A percentile compares a stretch with the other conserved stretches of the same genome.
phyloP scores from a whole-genome alignment of 352 stramenopile genomes.

The Pythium phragmiticola region DNA sequence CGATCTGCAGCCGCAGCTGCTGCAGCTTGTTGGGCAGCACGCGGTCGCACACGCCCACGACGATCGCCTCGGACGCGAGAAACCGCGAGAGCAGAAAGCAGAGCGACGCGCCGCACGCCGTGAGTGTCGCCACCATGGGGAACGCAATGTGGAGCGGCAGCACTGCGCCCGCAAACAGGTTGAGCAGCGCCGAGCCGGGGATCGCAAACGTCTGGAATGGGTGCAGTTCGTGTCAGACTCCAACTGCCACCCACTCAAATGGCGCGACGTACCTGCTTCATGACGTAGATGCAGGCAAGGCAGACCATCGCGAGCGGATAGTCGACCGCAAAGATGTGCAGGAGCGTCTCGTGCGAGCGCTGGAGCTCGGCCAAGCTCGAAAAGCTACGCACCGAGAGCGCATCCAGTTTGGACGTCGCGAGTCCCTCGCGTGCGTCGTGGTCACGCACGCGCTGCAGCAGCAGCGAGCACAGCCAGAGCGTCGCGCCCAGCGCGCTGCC shows the following conservation, averaged over 20 bases:
- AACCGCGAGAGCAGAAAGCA: slow-evolving; percentile 73
- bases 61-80: slow-evolving; percentile 55
- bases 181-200: slow-evolving; percentile 70
- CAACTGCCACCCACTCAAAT: not conserved
- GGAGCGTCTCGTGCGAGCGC: slow-evolving; percentile 54
- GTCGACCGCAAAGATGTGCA: slow-evolving; percentile 55
- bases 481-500: slow-evolving; percentile 30
- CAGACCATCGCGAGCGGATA: slow-evolving; percentile 67
- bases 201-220: slow-evolving; percentile 75
- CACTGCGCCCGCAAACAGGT: slow-evolving; percentile 70
- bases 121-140: slow-evolving; percentile 62
- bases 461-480: slow-evolving; percentile 36
- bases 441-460: slow-evolving; percentile 50
- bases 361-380: slow-evolving; percentile 65
- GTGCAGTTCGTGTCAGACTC: not conserved
- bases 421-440: slow-evolving; percentile 40
- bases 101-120: slow-evolving; percentile 63
- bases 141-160: slow-evolving; percentile 65
- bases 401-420: slow-evolving; percentile 47
- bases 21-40: slow-evolving; percentile 60
- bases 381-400: slow-evolving; percentile 54
- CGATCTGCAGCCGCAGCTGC: slow-evolving; percentile 50
- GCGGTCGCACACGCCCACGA: slow-evolving; percentile 57
- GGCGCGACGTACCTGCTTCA: slow-evolving; percentile 67
- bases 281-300: slow-evolving; percentile 71